Evolutionary conservation across 73 alveolate species (phyloP), one percentile per base, ranked within the genome.

Genomic region (Blepharisma japonicum): DNA sequence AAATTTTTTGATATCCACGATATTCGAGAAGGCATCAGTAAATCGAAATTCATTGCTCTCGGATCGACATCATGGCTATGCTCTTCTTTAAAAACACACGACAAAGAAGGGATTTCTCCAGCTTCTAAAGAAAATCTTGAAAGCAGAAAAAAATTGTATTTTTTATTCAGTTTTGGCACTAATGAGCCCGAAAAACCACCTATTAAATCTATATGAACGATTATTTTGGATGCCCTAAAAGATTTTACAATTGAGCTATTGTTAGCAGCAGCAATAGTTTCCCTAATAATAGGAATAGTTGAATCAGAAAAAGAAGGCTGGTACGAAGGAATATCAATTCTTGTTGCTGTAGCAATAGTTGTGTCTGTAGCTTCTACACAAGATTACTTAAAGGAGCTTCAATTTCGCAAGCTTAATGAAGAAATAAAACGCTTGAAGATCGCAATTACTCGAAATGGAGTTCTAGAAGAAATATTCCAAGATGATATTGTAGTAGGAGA

Each of bases 401-500:
- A 77, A 53, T 83, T 77, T 21, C 80, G 88, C 49, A 95, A 92
- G 78, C 87, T 94, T 55, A 90, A 90, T 77, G 91, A 92, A 51
- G 92, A 77, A 45, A 91, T 97, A 9, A 90, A 77, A 38, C 84
- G 80, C 45, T 82, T 91, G 56, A 81, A 84, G 79, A 90, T 93
- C 20, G 81, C 91, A 53, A 94, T 83, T 20, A 89, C 83, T 50
- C 81, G 99, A 68, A 92, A 78, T 53, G 99, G 98, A 5, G 76
- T 68, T 55, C 92, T 87, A 66, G 79, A 79, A 39, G 88, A 92
- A 50, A 79, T 94, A 61, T 71, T 89, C 11, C 85, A 82, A 68
- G 89, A 81, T 82, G 96, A 89, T 49, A 84, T 95, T 45, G 87
- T 95, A 45, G 98, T 93, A 9, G 99, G 99, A 18, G 99, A 95